Conservation (phyloP, 495 filamentous ascomycete species). For the Lasiosphaeria miniovina region DNA sequence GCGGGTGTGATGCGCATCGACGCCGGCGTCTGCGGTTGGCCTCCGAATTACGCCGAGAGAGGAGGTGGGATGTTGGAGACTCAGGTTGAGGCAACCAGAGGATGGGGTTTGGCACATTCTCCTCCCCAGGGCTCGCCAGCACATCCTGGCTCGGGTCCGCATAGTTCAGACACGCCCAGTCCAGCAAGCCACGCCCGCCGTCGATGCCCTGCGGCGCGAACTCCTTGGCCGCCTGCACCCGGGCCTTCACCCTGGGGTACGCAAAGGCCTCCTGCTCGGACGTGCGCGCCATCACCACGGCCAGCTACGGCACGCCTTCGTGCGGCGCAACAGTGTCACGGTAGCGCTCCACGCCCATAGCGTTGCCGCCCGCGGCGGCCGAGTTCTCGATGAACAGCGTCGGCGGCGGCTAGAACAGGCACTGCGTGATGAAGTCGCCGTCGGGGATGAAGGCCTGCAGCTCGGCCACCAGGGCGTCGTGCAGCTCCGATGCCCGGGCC, state of each 20-base stretch:
- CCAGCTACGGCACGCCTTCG: slow-evolving; percentile 21
- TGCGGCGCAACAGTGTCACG: slow-evolving; percentile 13
- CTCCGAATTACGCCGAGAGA: too few species aligned
- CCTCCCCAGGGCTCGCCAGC: slow-evolving; percentile 46
- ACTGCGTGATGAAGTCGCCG: slow-evolving; percentile 38
- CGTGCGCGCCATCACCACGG: slow-evolving; percentile 15
- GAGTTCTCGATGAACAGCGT: slow-evolving; percentile 37
- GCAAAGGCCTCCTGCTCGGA: slow-evolving; percentile 22
- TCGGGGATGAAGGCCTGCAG: slow-evolving; percentile 17
- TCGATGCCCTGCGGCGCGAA: slow-evolving; percentile 13
- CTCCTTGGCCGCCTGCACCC: slow-evolving; percentile 12
- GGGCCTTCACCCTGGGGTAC: slow-evolving; percentile 13
- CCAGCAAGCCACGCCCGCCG: slow-evolving; percentile 15
- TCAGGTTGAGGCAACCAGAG: too few species aligned
- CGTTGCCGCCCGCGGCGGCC: slow-evolving; percentile 48
- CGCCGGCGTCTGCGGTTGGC: too few species aligned
- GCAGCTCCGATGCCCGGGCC: slow-evolving; percentile 17
- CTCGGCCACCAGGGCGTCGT: slow-evolving; percentile 21
- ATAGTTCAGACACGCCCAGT: slow-evolving; percentile 40
- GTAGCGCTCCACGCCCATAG: slow-evolving; percentile 45
- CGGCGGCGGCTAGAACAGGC: slow-evolving; percentile 49
- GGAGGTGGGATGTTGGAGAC: too few species aligned
- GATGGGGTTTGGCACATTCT: slow-evolving; percentile 28
- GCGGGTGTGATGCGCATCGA: too few species aligned
- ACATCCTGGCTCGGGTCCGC: slow-evolving; percentile 42